Percentiles rank a stretch among this genome's conserved stretches.
phyloP scores from a whole-genome alignment of 2,329 filamentous ascomycete genomes.

The Xylaria arbuscula region DNA sequence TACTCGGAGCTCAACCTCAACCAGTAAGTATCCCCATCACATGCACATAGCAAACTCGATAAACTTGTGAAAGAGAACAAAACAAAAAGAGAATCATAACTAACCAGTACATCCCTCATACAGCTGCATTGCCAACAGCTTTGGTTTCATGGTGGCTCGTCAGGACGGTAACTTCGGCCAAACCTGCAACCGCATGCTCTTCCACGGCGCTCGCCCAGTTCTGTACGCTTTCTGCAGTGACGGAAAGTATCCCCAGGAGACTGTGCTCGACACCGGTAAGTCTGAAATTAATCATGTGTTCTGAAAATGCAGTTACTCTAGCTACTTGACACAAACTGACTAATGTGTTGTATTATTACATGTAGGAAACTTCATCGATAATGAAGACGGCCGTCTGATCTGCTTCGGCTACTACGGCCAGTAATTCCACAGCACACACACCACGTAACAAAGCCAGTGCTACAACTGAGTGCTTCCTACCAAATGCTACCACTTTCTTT shows the following conservation, averaged over 20 bases:
- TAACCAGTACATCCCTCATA: too few relatives aligned
- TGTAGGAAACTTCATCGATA: constrained; percentile 30
- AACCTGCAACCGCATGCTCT: constrained; percentile 26
- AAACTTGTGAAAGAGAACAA: too few relatives aligned
- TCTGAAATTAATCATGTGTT: not conserved
- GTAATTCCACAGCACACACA: too few relatives aligned
- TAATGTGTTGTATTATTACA: not conserved
- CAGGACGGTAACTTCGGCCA: constrained; percentile 25
- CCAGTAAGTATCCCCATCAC: constrained; percentile 16
- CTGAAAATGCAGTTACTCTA: too few relatives aligned
- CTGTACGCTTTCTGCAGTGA: constrained; percentile 23
- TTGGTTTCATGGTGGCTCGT: constrained; percentile 24
- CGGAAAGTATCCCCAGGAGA: constrained; percentile 7
- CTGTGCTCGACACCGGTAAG: constrained; percentile 23
- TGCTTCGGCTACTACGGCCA: constrained; percentile 29
- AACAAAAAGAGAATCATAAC: too few relatives aligned
- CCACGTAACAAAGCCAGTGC: not conserved
- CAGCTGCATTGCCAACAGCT: constrained; percentile 35
- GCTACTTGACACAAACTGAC: not conserved
- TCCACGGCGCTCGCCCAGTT: constrained; percentile 17
- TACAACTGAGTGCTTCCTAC: not conserved
- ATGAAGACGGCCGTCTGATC: constrained; percentile 27
- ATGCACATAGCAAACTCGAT: too few relatives aligned
- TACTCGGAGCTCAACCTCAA: constrained; percentile 30
- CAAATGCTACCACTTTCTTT: constrained; percentile 15